Percentiles rank a stretch among this genome's conserved stretches.
Evolutionary conservation across 2,329 filamentous ascomycete species (phyloP).

Genomic region (Cladosporium sp.): DNA sequence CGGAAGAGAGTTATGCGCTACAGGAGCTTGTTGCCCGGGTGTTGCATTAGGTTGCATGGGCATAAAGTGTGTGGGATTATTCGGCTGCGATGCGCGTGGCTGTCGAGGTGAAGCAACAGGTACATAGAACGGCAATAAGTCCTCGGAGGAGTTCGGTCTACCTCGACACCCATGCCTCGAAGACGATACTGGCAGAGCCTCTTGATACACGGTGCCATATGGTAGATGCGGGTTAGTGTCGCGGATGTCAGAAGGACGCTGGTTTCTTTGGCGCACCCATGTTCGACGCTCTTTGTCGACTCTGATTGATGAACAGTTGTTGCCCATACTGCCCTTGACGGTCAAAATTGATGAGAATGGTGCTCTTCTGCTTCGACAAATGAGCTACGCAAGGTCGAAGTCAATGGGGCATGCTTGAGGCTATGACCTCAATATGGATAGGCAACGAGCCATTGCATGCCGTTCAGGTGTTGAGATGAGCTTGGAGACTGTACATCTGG

Average conservation of each 20-base stretch:
- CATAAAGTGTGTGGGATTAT: not conserved
- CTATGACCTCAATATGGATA: no score
- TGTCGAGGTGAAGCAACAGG: not conserved
- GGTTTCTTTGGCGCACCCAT: conserved; percentile 1
- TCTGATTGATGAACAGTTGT: conserved; percentile 1
- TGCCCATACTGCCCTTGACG: not conserved
- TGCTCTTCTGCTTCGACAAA: no score
- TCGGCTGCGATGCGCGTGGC: no score
- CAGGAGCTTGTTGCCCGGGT: not conserved
- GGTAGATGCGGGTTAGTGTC: not conserved
- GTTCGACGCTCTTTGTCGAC: not conserved
- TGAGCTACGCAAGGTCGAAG: no score
- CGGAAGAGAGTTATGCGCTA: no score
- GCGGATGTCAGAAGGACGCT: not conserved
- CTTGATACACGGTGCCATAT: not conserved
- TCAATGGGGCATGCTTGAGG: no score
- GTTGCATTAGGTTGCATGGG: not conserved
- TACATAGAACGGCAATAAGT: not conserved
- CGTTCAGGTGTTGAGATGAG: no score
- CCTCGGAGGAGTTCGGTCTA: not conserved
- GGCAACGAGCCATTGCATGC: no score
- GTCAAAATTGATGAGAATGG: not conserved
- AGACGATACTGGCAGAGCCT: not conserved
- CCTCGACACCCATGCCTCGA: not conserved
- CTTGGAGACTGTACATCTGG: no score